Percentiles rank a stretch among this genome's conserved stretches.
Evolutionary conservation across 2,329 filamentous ascomycete species (phyloP).

Genomic region (Trichoderma sp.): DNA sequence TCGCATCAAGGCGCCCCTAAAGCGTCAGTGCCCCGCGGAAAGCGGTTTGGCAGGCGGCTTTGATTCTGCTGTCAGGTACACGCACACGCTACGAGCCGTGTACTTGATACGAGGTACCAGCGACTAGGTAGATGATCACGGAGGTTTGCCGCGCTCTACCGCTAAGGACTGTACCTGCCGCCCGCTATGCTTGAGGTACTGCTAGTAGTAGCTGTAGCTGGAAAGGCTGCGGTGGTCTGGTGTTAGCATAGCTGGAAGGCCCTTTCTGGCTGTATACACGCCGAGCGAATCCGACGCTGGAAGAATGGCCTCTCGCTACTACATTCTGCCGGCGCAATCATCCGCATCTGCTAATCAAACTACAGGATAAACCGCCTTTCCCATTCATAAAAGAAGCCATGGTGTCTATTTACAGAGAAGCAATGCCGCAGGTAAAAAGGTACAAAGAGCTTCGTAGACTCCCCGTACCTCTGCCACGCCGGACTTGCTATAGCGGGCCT

Average conservation of each 20-base stretch:
- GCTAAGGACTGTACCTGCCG: background rate
- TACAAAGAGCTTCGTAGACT: background rate
- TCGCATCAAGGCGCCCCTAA: background rate
- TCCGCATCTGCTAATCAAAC: background rate
- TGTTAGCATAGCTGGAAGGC: background rate
- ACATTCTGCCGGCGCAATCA: constrained; percentile 13
- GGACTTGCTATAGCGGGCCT: constrained; percentile 8
- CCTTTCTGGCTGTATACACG: background rate
- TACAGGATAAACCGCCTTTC: background rate
- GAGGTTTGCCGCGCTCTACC: background rate
- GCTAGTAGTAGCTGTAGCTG: background rate
- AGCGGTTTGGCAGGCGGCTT: background rate
- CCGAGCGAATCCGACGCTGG: background rate
- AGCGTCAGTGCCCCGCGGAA: background rate
- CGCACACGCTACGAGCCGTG: background rate
- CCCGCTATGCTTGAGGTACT: background rate
- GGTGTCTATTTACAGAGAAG: background rate
- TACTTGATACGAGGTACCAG: background rate
- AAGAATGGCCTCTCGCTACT: background rate
- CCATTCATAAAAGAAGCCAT: background rate
- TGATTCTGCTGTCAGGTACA: background rate
- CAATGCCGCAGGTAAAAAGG: background rate
- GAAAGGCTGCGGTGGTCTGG: background rate
- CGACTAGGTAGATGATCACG: no score
- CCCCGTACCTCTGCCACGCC: background rate